Percentiles rank a stretch among this genome's conserved stretches.
phyloP scores from a whole-genome alignment of 2,329 filamentous ascomycete species.

The Fusarium equiseti region DNA sequence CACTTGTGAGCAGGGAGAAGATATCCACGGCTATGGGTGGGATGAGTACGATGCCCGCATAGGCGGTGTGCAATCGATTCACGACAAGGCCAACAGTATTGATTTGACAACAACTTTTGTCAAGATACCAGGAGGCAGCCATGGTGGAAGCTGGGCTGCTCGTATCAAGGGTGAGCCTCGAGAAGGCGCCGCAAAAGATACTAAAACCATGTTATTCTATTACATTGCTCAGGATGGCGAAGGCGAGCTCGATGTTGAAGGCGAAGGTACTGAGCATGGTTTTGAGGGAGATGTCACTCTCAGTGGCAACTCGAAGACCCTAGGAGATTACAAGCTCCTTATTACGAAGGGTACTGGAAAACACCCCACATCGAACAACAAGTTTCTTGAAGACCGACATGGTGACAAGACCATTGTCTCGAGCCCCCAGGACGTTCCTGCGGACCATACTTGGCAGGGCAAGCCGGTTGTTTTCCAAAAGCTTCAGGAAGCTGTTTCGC shows the following conservation, averaged over 20 bases:
- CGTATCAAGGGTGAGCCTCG: conserved; percentile 85
- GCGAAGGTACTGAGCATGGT: conserved; percentile 63
- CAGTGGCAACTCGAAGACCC: conserved; percentile 74
- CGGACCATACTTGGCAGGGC: conserved; percentile 83
- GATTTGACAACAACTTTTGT: conserved; percentile 95
- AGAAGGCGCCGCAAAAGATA: conserved; percentile 72
- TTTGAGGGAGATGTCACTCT: conserved; percentile 74
- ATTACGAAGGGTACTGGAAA: conserved; percentile 77
- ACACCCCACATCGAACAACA: conserved; percentile 73
- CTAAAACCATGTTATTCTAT: conserved; percentile 84
- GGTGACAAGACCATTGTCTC: conserved; percentile 81
- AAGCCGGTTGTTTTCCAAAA: conserved; percentile 73
- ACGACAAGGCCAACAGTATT: conserved; percentile 87
- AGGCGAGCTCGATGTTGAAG: conserved; percentile 69
- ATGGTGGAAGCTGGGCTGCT: conserved; percentile 93
- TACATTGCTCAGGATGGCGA: conserved; percentile 86
- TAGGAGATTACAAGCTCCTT: conserved; percentile 84
- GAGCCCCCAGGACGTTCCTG: conserved; percentile 71
- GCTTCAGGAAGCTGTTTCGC: conserved; percentile 63
- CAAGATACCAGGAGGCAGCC: conserved; percentile 85
- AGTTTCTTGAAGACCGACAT: conserved; percentile 75
- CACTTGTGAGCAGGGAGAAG: conserved; percentile 95
- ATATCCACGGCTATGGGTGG: conserved; percentile 97
- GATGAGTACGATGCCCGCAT: conserved; percentile 93
- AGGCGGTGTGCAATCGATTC: conserved; percentile 90